These are phyloP conservation scores for Linnemannia hyalina DNA, from an alignment of 192 early-diverging fungal genomes.

Conservation along the genomic window DNA sequence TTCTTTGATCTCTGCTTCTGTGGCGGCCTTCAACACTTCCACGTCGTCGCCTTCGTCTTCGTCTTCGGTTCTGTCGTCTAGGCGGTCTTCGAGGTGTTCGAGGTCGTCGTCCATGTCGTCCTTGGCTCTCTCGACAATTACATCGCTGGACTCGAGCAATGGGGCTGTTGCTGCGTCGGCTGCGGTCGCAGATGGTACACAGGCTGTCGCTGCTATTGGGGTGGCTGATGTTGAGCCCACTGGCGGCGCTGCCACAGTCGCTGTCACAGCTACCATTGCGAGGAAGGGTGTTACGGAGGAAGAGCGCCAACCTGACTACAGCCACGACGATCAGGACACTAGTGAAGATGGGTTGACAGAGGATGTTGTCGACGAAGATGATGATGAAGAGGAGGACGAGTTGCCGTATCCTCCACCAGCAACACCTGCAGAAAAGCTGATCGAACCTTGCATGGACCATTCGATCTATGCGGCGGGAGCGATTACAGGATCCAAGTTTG, in stretches of 20 bases:
- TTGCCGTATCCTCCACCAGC: background rate
- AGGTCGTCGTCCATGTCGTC: conserved; percentile 1
- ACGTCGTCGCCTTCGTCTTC: background rate
- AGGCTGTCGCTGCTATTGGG: background rate
- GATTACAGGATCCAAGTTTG: conserved; percentile 55
- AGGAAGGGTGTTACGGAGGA: background rate
- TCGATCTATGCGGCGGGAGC: conserved; percentile 54
- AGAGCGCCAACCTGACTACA: background rate
- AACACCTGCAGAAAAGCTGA: background rate
- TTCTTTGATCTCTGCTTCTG: background rate
- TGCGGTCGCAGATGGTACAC: background rate
- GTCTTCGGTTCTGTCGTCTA: conserved; percentile 6
- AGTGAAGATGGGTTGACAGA: background rate
- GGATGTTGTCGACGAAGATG: background rate
- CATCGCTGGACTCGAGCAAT: background rate
- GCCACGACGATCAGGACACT: background rate
- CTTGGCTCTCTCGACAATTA: background rate
- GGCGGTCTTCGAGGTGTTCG: background rate
- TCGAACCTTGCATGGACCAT: conserved; percentile 32
- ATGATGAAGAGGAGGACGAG: background rate
- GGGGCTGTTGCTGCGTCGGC: background rate
- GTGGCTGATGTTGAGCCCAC: background rate
- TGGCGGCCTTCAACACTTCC: background rate
- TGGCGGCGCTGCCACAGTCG: background rate
- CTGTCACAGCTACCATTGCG: background rate